A percentile compares a stretch with the other conserved stretches of the same genome.
Evolutionary conservation across 352 stramenopile species (phyloP).

Genomic region (Elongisporangium senticosum): DNA sequence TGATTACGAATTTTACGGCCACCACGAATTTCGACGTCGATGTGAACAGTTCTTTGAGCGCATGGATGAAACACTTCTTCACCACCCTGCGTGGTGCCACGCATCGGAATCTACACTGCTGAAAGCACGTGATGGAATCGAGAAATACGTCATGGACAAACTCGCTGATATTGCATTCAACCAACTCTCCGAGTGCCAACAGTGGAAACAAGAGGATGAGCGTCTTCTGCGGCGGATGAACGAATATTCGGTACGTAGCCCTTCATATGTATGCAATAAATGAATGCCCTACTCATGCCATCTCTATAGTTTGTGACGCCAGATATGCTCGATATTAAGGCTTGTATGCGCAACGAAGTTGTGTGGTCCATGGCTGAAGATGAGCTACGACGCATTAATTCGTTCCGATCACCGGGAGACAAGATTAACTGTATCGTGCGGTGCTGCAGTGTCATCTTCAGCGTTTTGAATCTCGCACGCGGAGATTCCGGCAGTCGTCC

Average conservation of each 20-base stretch:
- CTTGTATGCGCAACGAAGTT: slow-evolving; percentile 86
- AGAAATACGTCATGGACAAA: slow-evolving; percentile 92
- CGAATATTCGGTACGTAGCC: slow-evolving; percentile 52
- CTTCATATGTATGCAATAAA: background rate
- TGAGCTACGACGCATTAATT: slow-evolving; percentile 88
- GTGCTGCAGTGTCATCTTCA: slow-evolving; percentile 88
- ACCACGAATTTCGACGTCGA: slow-evolving; percentile 57
- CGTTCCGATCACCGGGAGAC: slow-evolving; percentile 75
- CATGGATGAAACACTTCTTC: slow-evolving; percentile 53
- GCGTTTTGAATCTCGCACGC: slow-evolving; percentile 76
- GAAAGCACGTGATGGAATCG: slow-evolving; percentile 77
- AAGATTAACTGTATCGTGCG: slow-evolving; percentile 89
- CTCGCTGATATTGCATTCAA: slow-evolving; percentile 76
- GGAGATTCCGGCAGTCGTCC: slow-evolving; percentile 60
- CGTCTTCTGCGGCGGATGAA: slow-evolving; percentile 73
- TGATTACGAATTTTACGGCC: slow-evolving; percentile 79
- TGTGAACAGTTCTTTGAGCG: slow-evolving; percentile 68
- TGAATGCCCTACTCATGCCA: background rate
- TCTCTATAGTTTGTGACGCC: slow-evolving; percentile 60
- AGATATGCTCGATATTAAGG: slow-evolving; percentile 89
- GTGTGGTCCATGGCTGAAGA: slow-evolving; percentile 87
- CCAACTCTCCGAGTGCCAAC: slow-evolving; percentile 49
- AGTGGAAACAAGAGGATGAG: slow-evolving; percentile 75
- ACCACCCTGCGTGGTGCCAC: slow-evolving; percentile 62
- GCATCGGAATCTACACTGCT: slow-evolving; percentile 49